These are phyloP conservation scores for Glaciozyma martinii DNA, from an alignment of 768 basidiomycete species.

Conservation along the genomic window DNA sequence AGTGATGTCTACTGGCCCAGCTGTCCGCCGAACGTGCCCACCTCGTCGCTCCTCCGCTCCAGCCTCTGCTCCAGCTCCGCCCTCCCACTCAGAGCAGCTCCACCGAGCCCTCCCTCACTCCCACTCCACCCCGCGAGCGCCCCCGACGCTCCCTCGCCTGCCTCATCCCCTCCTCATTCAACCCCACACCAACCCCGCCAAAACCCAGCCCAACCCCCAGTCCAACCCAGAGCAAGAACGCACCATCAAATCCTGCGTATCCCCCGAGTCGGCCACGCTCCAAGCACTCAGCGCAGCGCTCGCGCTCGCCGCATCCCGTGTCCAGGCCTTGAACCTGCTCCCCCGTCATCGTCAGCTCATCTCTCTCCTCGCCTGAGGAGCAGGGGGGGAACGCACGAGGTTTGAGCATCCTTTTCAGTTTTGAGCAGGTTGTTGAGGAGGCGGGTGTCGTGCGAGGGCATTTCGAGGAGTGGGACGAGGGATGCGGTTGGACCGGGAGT, in stretches of 20 bases:
- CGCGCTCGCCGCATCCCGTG: conserved; percentile 20
- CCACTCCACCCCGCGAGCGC: no score
- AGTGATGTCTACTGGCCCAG: no score
- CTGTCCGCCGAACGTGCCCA: no score
- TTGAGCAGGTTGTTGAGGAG: conserved; percentile 30
- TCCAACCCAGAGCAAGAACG: neutral
- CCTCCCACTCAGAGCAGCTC: no score
- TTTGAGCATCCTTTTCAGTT: conserved; percentile 24
- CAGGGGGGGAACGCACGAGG: conserved; percentile 13
- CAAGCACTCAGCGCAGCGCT: conserved; percentile 26
- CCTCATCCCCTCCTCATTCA: neutral
- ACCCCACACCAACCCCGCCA: neutral
- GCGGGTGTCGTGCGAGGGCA: conserved; percentile 20
- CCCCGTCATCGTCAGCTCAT: neutral
- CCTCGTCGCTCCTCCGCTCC: no score
- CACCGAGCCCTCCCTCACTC: no score
- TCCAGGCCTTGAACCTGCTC: conserved; percentile 29
- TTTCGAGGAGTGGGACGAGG: no score
- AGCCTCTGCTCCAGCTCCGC: no score
- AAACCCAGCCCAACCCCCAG: neutral
- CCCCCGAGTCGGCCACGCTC: conserved; percentile 29
- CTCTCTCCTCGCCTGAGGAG: no score
- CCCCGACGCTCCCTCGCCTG: neutral
- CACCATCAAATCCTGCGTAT: conserved; percentile 31
- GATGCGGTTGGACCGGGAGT: no score